Percentiles rank a stretch among this genome's conserved stretches.
Conservation (phyloP, 495 filamentous ascomycete genomes). For the Penicillium tannophilum region DNA sequence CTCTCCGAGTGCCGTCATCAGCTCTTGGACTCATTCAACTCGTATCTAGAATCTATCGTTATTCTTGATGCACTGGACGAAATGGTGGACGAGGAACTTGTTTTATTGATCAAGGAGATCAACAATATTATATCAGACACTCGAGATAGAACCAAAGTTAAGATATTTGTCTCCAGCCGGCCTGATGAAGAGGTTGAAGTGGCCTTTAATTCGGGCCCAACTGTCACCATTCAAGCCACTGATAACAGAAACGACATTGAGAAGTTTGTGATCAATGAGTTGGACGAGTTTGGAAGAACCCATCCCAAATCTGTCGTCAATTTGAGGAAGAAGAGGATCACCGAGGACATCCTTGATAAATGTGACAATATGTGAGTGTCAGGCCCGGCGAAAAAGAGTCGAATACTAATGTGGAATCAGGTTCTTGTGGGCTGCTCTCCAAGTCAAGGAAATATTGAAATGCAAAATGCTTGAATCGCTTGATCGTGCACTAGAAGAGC, state of each 20-base stretch:
- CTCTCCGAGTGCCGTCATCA: not conserved
- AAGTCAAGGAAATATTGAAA: not conserved
- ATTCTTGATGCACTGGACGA: constrained; percentile 3
- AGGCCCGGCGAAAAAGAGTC: not conserved
- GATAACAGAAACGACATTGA: constrained; percentile 36
- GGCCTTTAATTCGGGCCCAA: constrained; percentile 27
- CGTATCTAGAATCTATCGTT: not conserved
- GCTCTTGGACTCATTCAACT: not conserved
- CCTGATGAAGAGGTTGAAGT: constrained; percentile 37
- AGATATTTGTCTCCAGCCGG: constrained; percentile 50
- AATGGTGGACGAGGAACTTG: not conserved
- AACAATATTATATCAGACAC: not conserved
- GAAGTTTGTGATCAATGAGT: constrained; percentile 25
- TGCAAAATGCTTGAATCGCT: not conserved
- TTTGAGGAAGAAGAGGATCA: not conserved
- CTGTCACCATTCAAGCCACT: constrained; percentile 30
- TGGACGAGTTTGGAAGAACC: constrained; percentile 16
- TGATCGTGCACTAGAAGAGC: not conserved
- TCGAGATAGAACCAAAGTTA: constrained; percentile 21
- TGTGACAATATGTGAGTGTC: not conserved
- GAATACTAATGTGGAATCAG: not conserved
- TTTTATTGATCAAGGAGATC: not conserved
- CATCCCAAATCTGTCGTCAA: not conserved
- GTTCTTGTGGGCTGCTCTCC: constrained; percentile 2
- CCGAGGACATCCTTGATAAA: not conserved